phyloP scores from a whole-genome alignment of 805 yeast genomes.

The Metschnikowia arizonensis region DNA sequence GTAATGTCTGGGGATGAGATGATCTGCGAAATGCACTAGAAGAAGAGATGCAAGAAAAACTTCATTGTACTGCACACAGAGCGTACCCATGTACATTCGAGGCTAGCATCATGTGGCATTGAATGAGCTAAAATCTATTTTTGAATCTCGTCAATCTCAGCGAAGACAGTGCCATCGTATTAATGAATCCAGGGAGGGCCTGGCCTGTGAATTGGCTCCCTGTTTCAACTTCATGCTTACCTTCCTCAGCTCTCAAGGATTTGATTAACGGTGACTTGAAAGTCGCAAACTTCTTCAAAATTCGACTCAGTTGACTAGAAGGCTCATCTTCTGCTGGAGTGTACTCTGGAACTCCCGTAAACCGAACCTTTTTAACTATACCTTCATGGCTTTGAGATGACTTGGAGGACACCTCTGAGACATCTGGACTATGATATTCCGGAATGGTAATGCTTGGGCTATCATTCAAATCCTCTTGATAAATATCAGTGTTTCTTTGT shows the following conservation, averaged over 20 bases:
- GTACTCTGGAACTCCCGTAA: conserved; percentile 50
- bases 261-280: conserved; percentile 19
- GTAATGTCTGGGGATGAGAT: background rate
- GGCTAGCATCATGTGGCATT: background rate
- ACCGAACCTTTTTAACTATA: conserved; percentile 43
- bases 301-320: conserved; percentile 33
- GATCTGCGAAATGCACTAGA: conserved; percentile 7
- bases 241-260: conserved; percentile 21
- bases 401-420: conserved; percentile 9
- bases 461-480: conserved; percentile 10
- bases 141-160: conserved; percentile 15
- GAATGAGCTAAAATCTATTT: conserved; percentile 9
- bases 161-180: conserved; percentile 1
- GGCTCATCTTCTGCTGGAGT: conserved; percentile 55
- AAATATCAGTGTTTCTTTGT: conserved; percentile 26
- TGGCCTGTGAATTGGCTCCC: background rate
- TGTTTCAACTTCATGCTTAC: conserved; percentile 29
- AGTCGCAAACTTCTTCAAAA: conserved; percentile 38
- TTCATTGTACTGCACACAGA: conserved; percentile 12
- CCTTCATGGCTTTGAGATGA: conserved; percentile 11
- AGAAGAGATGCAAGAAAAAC: conserved; percentile 16
- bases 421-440: background rate
- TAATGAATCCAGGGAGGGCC: background rate
- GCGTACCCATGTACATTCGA: background rate
- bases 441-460: background rate